phyloP scores from a whole-genome alignment of 2,329 filamentous ascomycete genomes.

The Hymenoscyphus occultus region DNA sequence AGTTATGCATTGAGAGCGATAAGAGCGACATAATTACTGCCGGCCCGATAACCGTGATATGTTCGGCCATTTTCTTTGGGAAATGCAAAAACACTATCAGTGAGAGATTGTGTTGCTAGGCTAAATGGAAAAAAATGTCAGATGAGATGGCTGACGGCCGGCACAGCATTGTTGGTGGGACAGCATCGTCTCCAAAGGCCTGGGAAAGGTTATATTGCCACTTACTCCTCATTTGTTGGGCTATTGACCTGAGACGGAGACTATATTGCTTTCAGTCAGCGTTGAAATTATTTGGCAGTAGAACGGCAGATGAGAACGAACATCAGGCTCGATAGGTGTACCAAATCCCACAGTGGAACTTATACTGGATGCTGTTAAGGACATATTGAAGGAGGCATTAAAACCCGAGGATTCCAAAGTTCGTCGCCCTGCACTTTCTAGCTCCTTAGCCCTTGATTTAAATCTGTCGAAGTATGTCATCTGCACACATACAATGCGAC shows the following conservation, averaged over 20 bases:
- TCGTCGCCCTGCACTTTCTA: background rate
- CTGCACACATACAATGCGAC: background rate
- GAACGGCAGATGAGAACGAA: slow-evolving; percentile 10
- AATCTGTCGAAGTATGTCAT: slow-evolving; percentile 1
- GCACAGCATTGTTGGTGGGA: slow-evolving; percentile 17
- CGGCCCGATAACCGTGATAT: slow-evolving; percentile 30
- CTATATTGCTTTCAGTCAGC: slow-evolving; percentile 9
- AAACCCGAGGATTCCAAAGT: background rate
- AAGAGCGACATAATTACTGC: slow-evolving; percentile 18
- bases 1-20: background rate
- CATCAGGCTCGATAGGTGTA: slow-evolving; percentile 29
- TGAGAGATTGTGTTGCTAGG: slow-evolving; percentile 16
- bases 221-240: slow-evolving; percentile 25
- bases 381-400: background rate
- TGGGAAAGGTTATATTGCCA: slow-evolving; percentile 12
- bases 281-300: background rate
- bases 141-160: slow-evolving; percentile 9
- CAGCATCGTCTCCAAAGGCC: slow-evolving; percentile 24
- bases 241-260: slow-evolving; percentile 16
- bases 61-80: slow-evolving; percentile 32
- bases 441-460: background rate
- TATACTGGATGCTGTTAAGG: slow-evolving; percentile 2
- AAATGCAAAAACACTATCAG: slow-evolving; percentile 23
- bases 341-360: slow-evolving; percentile 12
- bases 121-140: background rate